Base-by-base conservation (phyloP, 2,329 filamentous ascomycete species). In the Sclerotinia minor region DNA sequence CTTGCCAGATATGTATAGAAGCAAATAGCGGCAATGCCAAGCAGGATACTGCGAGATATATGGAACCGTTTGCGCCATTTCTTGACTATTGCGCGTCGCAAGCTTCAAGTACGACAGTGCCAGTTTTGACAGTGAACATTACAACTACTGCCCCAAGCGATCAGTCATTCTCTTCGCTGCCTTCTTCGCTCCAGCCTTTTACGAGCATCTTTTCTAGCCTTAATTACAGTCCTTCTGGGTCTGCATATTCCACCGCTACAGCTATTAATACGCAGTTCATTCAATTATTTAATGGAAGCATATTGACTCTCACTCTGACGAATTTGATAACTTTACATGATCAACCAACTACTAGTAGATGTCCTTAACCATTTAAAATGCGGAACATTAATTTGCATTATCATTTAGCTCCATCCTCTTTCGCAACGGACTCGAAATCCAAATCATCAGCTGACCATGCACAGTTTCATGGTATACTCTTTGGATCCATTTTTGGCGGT, bases 241-340 rank as follows among this genome's bases (percentile, higher is more conserved):
- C 61, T 13, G 24, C 61, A 44, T 64, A 64, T 44, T 1, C 49
- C 17, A 54, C 61, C 24, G 44, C 54, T 35, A 45, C 61, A 29
- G 26, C 6, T 15, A 41, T 44, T 2, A 41, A 64, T 45, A 64
- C n/a, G 6, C 15, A 19, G 29, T 1, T n/a, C 15, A 29, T 64
- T 21, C 7, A 38, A 41, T 32, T 55, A 44, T 32, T 55, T 26
- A 24, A 64, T 15, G 61, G 35, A 55, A 64, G 24, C 49, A 53
- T 17, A 9, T 26, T 24, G n/a, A 44, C 61, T 15, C 2, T 41
- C 17, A 64, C 61, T 1, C 15, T 55, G 17, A 19, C 50, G 5
- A 54, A 64, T 54, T 1, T 13, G 0, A 55, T 45, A n/a, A 54
- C 49, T 6, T 7, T 55, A 24, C 9, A 11, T 5, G 0, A 11